These are phyloP conservation scores for Obba rivulosa DNA, from an alignment of 768 basidiomycete species.

Conservation along the genomic window DNA sequence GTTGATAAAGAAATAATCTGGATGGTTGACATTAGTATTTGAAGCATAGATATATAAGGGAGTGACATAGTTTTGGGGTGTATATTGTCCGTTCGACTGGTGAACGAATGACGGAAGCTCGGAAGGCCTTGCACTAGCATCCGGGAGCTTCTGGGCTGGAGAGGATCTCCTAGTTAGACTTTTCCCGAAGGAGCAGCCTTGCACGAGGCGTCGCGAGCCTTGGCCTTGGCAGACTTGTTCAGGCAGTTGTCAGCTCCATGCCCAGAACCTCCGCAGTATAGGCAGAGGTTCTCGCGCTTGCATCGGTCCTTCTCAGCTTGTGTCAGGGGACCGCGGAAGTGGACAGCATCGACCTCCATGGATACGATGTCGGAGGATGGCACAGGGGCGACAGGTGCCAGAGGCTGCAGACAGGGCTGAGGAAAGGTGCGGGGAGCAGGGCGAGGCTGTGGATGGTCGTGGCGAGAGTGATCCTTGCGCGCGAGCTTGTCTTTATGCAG, in stretches of 20 bases:
- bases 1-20: conserved; percentile 20
- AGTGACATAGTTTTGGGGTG: conserved; percentile 4
- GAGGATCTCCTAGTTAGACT: conserved; percentile 14
- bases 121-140: conserved; percentile 1
- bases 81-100: conserved; percentile 3
- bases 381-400: too few species aligned
- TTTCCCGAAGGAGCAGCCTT: conserved; percentile 6
- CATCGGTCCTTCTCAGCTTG: conserved; percentile 19
- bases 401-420: too few species aligned
- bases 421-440: too few species aligned
- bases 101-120: neutral
- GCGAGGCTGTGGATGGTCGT: neutral
- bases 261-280: conserved; percentile 27
- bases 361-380: neutral
- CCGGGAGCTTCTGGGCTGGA: conserved; percentile 15
- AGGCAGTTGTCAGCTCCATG: conserved; percentile 25
- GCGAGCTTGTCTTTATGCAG: neutral
- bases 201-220: neutral
- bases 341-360: conserved; percentile 16
- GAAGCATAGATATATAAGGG: conserved; percentile 9
- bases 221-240: conserved; percentile 10
- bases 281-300: conserved; percentile 22
- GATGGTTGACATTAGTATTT: conserved; percentile 4
- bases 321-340: conserved; percentile 21
- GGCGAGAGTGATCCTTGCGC: neutral